phyloP scores from a whole-genome alignment of 2,329 filamentous ascomycete species.

The Fusarium miscanthi region DNA sequence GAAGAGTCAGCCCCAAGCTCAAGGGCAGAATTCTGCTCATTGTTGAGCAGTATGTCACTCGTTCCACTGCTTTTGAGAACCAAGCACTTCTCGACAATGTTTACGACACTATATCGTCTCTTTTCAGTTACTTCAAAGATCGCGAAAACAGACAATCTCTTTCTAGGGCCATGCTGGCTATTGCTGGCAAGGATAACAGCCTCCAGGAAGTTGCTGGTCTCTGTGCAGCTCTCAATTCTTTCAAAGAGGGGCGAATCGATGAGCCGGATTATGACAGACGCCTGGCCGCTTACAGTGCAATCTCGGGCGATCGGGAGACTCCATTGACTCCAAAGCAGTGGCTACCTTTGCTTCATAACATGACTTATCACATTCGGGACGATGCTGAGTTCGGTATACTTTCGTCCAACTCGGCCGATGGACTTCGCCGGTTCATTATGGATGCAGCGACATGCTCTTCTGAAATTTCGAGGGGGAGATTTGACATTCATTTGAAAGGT shows the following conservation, averaged over 20 bases:
- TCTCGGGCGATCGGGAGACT: constrained; percentile 71
- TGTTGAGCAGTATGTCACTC: constrained; percentile 80
- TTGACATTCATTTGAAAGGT: constrained; percentile 68
- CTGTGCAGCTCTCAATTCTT: constrained; percentile 85
- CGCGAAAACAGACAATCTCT: constrained; percentile 78
- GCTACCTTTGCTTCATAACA: constrained; percentile 88
- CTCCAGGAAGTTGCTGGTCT: constrained; percentile 73
- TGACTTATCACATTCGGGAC: constrained; percentile 86
- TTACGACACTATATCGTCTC: constrained; percentile 78
- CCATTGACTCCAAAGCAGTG: constrained; percentile 79
- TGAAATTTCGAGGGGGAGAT: constrained; percentile 54
- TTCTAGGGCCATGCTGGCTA: constrained; percentile 76
- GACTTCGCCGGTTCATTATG: constrained; percentile 81
- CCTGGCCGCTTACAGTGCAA: constrained; percentile 77
- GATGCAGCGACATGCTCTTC: constrained; percentile 59
- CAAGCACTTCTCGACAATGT: constrained; percentile 69
- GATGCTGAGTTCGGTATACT: constrained; percentile 91
- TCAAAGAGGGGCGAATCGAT: constrained; percentile 76
- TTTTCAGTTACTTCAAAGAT: constrained; percentile 94
- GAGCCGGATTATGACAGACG: constrained; percentile 90
- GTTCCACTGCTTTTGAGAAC: constrained; percentile 59
- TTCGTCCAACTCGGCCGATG: constrained; percentile 81
- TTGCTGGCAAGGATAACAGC: constrained; percentile 72
- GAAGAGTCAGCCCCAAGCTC: constrained; percentile 82
- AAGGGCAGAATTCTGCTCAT: constrained; percentile 86